Evolutionary conservation across 331 rosid genomes (phyloP), one percentile per base, ranked within the genome.

Genomic region (Pyracantha coccinea): DNA sequence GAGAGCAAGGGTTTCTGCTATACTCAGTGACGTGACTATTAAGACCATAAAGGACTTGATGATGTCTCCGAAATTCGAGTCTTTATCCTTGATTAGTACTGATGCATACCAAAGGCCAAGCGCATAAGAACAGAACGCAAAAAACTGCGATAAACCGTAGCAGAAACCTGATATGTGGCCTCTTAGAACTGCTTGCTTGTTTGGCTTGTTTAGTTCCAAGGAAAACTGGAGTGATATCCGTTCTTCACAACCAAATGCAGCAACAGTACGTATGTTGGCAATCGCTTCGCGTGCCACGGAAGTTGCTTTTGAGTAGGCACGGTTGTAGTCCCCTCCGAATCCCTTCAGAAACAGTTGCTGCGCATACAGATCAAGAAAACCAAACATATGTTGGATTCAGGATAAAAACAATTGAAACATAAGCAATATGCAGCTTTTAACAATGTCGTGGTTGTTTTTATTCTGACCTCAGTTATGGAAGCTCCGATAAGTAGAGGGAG

Each of bases 271-370:
- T 41, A 90, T 90, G 69, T 92, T 89, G 52, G 88, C 75, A 73
- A 93, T 86, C 29, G 93, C 95, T 85, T 92, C 98, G 5, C 87
- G 85, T 44, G 93, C 98, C 79, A 89, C 20, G 1, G 89, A 73
- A 53, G 79, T 90, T 82, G 96, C 87, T 75, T 76, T 89, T 38
- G 92, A 86, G 79, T 90, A 88, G 65, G 96, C 87, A 68, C 20
- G 74, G 58, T 47, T 76, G 68, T 92, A 89, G 80, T 92, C 93
- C 84, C 96, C 98, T 69, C 95, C 95, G 68, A 89, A 82, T 21
- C 97, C 98, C 82, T 86, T 90, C 44, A 93, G 95, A 82, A 93
- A 93, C 69, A 93, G 76, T 93, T 93, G 97, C 93, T 93, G 89
- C 81, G 72, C 10, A 73, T 47, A 41, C 13, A 67, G 31, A 66